A percentile compares a stretch with the other conserved stretches of the same genome.
phyloP scores from a whole-genome alignment of 2,329 filamentous ascomycete genomes.

The Xylaria sp. region DNA sequence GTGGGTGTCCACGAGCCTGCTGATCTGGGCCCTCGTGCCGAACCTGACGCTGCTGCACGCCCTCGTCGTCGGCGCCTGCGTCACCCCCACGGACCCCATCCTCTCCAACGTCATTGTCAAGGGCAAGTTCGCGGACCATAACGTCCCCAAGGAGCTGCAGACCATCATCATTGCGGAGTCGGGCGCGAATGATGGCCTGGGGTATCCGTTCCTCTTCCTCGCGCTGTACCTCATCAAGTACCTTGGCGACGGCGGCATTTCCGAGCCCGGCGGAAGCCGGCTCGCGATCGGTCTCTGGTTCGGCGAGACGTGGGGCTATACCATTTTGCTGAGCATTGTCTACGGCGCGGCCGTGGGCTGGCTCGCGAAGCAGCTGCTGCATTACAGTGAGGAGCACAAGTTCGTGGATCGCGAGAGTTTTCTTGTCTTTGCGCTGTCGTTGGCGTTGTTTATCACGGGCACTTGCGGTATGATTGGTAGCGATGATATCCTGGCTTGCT shows the following conservation, averaged over 20 bases:
- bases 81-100: constrained; percentile 89
- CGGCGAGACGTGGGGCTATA: constrained; percentile 78
- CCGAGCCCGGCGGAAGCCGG: constrained; percentile 52
- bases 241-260: constrained; percentile 51
- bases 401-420: constrained; percentile 87
- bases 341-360: constrained; percentile 77
- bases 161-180: constrained; percentile 77
- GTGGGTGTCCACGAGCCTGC: constrained; percentile 76
- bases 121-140: constrained; percentile 86
- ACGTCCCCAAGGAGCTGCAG: constrained; percentile 76
- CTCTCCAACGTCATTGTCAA: constrained; percentile 88
- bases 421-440: constrained; percentile 75
- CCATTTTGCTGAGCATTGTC: constrained; percentile 68
- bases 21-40: constrained; percentile 73
- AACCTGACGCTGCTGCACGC: constrained; percentile 69
- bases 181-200: constrained; percentile 82
- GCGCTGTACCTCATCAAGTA: constrained; percentile 81
- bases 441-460: constrained; percentile 81
- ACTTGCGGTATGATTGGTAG: constrained; percentile 83
- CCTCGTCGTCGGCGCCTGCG: constrained; percentile 73
- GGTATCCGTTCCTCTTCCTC: constrained; percentile 84
- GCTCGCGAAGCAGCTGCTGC: constrained; percentile 73
- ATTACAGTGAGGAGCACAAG: constrained; percentile 74
- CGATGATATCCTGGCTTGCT: constrained; percentile 87
- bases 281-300: constrained; percentile 77